These are phyloP conservation scores for Leccinum rimulosum DNA, from an alignment of 768 basidiomycete genomes.

Conservation along the genomic window DNA sequence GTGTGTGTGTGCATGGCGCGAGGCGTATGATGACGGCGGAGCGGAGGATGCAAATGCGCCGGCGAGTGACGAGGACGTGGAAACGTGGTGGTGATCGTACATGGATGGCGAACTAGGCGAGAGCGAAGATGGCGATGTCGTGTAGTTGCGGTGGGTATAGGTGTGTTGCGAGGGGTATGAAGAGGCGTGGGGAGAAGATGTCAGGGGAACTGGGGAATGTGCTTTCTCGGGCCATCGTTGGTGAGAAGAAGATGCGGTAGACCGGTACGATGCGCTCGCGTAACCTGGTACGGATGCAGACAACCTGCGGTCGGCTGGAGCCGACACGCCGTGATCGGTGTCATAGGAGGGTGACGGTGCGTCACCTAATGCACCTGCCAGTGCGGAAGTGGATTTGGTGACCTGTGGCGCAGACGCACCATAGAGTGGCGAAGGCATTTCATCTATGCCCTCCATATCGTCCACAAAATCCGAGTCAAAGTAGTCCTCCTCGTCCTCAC, in stretches of 20 bases:
- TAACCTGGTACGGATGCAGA: conserved; percentile 34
- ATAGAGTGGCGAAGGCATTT: conserved; percentile 20
- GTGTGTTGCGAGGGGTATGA: conserved; percentile 20
- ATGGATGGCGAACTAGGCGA: conserved; percentile 18
- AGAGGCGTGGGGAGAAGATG: conserved; percentile 3
- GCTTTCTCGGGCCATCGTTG: conserved; percentile 20
- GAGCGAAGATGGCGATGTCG: conserved; percentile 11
- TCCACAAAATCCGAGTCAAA: conserved; percentile 33
- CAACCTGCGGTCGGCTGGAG: conserved; percentile 28
- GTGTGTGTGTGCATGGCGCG: conserved; percentile 9
- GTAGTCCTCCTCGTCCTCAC: conserved; percentile 32
- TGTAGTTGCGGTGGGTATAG: conserved; percentile 24
- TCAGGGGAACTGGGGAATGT: conserved; percentile 8
- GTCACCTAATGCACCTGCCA: conserved; percentile 33
- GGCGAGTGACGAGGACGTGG: conserved; percentile 26
- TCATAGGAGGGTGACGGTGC: conserved; percentile 13
- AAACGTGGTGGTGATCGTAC: conserved; percentile 16
- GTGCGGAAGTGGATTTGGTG: conserved; percentile 32
- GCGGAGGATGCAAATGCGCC: conserved; percentile 24
- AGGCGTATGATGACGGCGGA: conserved; percentile 10
- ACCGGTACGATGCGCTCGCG: conserved; percentile 23
- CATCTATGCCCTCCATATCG: conserved; percentile 33
- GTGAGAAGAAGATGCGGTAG: conserved; percentile 3
- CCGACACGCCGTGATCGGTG: conserved; percentile 3
- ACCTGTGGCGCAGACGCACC: conserved; percentile 20